Evolutionary conservation across 768 basidiomycete genomes (phyloP), one percentile per base, ranked within the genome.

Genomic region (Suillus hirtellus): DNA sequence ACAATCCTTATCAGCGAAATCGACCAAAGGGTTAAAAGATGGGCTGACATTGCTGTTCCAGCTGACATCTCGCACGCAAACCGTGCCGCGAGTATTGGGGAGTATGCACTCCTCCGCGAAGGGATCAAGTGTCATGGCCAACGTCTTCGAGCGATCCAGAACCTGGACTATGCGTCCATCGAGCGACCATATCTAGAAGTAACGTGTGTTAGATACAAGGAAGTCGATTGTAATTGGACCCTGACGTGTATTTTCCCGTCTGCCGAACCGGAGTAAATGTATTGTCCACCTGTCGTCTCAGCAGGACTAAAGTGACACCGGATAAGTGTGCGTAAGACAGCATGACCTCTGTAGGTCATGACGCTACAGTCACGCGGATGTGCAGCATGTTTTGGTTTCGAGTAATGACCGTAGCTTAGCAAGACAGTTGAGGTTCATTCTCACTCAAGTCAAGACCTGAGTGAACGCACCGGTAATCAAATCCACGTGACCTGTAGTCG

Each of bases 281-380:
- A 99, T 68, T 91, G 92, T 63, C 86, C 83, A 10, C 95, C 95
- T 8, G 97, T 99, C 5, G 94, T 95, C 73, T 95, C 91, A 5
- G 82, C 81, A 24, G 97, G 97, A 68, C 94, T 96, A 78, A 99
- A 99, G 77, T 98, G 90, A 73, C 96, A 98, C 61, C 97, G 84
- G 68, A 99, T 97, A 62, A 99, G 85, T 0, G 97, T 99, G 49
- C 90, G 84, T 49, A 96, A 77, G 27, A 99, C 94, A 12, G 86
- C 80, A 72, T 99, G 97, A 1, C 97, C 97, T 49, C 93, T 84
- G 74, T 93, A 99, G 2, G 92, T 90, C 96, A 96, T 96, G 40
- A 99, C 89, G 68, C 93, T 95, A 72, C 94, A 95, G 70, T 99
- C 95, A 63, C 83, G 78, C 7, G 95, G 96, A 75, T 96, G 96